A percentile compares a stretch with the other conserved stretches of the same genome.
These are phyloP conservation scores for Candida orba DNA, from an alignment of 805 yeast genomes.

Conservation along the genomic window DNA sequence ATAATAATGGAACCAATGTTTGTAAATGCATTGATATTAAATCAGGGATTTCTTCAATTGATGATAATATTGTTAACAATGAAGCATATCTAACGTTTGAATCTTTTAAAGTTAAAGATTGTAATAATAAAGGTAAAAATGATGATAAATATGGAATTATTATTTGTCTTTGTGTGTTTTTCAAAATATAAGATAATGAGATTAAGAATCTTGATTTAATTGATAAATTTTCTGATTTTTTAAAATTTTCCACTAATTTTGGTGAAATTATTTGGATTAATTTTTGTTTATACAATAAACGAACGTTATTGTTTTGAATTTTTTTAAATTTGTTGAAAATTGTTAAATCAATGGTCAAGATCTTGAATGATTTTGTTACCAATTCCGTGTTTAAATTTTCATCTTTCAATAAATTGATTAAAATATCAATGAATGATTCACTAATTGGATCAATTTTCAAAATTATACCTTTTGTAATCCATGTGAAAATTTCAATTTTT, in stretches of 20 bases:
- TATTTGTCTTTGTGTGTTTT: conserved; percentile 54
- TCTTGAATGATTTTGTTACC: conserved; percentile 51
- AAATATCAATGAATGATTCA: conserved; percentile 25
- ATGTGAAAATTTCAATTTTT: conserved; percentile 49
- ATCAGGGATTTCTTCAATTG: conserved; percentile 47
- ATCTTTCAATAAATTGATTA: conserved; percentile 30
- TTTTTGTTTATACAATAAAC: conserved; percentile 73
- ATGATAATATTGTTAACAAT: conserved; percentile 48
- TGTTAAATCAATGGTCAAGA: conserved; percentile 61
- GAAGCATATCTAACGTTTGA: conserved; percentile 51
- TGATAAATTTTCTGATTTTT: conserved; percentile 16
- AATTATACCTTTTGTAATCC: conserved; percentile 69
- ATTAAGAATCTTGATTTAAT: conserved; percentile 48
- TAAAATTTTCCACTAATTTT: conserved; percentile 41
- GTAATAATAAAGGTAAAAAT: conserved; percentile 66
- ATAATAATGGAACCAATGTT: conserved; percentile 48
- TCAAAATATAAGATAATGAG: conserved; percentile 61
- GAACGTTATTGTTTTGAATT: conserved; percentile 47
- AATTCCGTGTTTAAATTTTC: conserved; percentile 25
- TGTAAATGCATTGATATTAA: conserved; percentile 48
- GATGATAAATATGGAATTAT: conserved; percentile 55
- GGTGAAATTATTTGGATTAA: conserved; percentile 59
- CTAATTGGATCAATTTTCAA: conserved; percentile 44
- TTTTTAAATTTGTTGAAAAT: conserved; percentile 44
- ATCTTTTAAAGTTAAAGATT: conserved; percentile 43